Percentiles rank a stretch among this genome's conserved stretches.
Conservation (phyloP, 306 rosid genomes). For the Aeschynomene evenia region DNA sequence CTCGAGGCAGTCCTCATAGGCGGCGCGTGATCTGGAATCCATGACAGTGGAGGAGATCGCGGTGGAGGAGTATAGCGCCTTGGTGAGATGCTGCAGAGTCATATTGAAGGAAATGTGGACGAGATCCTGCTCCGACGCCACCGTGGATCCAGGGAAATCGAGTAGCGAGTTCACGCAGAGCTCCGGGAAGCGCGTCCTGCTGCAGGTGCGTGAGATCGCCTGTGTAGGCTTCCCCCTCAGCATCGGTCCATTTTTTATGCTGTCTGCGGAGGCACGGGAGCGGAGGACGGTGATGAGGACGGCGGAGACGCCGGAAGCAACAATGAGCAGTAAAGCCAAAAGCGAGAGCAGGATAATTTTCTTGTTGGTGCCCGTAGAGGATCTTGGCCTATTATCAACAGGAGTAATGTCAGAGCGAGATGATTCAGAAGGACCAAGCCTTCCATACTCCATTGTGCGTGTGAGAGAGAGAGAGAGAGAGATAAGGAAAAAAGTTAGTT, state of each 20-base stretch:
- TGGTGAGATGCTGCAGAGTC: conserved; percentile 64
- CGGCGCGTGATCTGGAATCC: conserved; percentile 53
- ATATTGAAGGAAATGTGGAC: conserved; percentile 87
- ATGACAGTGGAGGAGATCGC: conserved; percentile 39
- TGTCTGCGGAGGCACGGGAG: not conserved
- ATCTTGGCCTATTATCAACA: not conserved
- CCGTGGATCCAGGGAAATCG: conserved; percentile 62
- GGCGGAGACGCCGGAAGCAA: conserved; percentile 64
- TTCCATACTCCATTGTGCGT: conserved; percentile 59
- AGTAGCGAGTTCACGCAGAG: conserved; percentile 70
- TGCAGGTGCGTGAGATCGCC: conserved; percentile 73
- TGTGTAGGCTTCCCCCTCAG: conserved; percentile 53
- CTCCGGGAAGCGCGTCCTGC: conserved; percentile 55
- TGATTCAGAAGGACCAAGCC: conserved; percentile 34
- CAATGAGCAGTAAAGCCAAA: conserved; percentile 44
- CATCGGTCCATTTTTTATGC: not conserved
- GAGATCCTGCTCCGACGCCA: conserved; percentile 70
- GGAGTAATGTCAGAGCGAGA: not conserved
- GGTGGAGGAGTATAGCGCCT: conserved; percentile 61
- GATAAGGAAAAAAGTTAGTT: not conserved
- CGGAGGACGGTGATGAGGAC: conserved; percentile 24
- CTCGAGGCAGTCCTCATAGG: conserved; percentile 79
- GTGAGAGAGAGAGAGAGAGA: not conserved
- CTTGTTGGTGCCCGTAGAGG: conserved; percentile 16
- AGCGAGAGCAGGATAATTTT: conserved; percentile 46